Conservation (phyloP, 176 grass and related monocot species). For the Melocanna baccifera region DNA sequence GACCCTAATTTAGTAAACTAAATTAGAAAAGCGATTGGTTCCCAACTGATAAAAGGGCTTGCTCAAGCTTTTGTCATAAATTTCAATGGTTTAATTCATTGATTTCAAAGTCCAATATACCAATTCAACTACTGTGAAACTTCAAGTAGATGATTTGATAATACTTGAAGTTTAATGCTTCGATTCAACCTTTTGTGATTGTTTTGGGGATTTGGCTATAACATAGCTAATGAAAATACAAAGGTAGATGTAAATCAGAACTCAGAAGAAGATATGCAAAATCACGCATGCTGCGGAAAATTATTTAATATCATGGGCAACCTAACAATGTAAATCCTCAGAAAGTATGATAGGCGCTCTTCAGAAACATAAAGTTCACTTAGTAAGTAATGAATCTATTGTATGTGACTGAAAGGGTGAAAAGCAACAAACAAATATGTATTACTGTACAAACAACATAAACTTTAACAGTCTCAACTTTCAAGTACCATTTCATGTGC, state of each 20-base stretch:
- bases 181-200: background rate
- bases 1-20: background rate
- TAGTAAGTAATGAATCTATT: background rate
- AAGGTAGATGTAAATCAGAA: background rate
- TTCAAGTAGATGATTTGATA: background rate
- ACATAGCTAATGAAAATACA: background rate
- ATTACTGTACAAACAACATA: background rate
- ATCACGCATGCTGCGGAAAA: background rate
- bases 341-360: background rate
- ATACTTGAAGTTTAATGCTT: background rate
- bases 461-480: background rate
- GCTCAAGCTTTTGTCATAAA: background rate
- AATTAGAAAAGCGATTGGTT: background rate
- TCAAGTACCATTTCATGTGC: conserved; percentile 49
- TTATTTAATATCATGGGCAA: background rate
- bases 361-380: conserved; percentile 14
- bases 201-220: background rate
- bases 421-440: background rate
- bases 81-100: background rate
- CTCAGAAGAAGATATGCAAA: background rate
- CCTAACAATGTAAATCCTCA: background rate
- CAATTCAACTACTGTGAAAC: background rate
- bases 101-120: background rate
- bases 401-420: background rate
- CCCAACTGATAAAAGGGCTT: background rate